Evolutionary conservation across 78 protist species (phyloP), one percentile per base, ranked within the genome.

Genomic region (Chrysochromulina parva): DNA sequence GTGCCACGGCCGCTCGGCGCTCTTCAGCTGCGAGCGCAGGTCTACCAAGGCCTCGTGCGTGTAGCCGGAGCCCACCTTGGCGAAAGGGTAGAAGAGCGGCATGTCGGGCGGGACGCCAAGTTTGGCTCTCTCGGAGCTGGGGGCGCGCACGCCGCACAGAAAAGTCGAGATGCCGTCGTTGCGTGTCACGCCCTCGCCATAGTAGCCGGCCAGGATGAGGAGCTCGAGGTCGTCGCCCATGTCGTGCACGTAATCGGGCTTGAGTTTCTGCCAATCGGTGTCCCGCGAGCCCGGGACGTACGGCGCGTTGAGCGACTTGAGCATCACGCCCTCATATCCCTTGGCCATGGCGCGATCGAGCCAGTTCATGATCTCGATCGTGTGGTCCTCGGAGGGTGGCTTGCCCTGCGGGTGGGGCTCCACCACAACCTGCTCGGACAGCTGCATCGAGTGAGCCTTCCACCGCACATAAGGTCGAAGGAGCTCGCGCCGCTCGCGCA

Each of bases 41-140:
- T n/a, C 38, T 2, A 3, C 13, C 9, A 82, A 26, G 28, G 9
- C 38, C 53, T 3, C 11, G 26, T 0, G 6, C 48, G 71, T 1
- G 69, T 82, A 82, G 20, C 88, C 88, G 7, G 88, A 28, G 57
- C 88, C 88, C 81, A 73, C 81, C 81, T 73, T 69, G 50, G 48
- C 50, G 28, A 74, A 48, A 53, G 82, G 82, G 26, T 74, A 74
- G 69, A 55, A 57, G n/a, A 53, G 22, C 26, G 85, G 85, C 47
- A 20, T 24, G 26, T 17, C 85, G 28, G 28, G 0, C 3, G n/a
- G 1, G 59, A 26, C 59, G 59, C 1, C 17, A 11, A 3, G 28
- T 11, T 20, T 22, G 22, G 81, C 17, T 13, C 62, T 24, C 17
- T n/a, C 88, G 26, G 28, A 1, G 62, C 13, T 13, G 10, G 55